Base-by-base conservation (phyloP, 805 yeast genomes). In the Pichia nanzhaoensis region DNA sequence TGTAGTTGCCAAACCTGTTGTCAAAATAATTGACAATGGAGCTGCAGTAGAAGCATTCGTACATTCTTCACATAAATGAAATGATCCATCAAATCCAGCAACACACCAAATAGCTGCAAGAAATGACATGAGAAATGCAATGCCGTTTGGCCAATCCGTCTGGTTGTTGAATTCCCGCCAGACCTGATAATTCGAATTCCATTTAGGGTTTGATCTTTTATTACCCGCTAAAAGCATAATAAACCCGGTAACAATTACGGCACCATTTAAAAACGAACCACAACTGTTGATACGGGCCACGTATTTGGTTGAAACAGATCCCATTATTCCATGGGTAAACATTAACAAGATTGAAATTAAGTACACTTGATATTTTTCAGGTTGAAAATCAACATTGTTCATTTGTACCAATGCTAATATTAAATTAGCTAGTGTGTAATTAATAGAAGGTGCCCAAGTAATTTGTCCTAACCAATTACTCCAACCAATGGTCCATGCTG, bases 11-110 rank as follows among this genome's bases (percentile, higher is more conserved):
- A 69, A 61, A 13, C 70, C 55, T 18, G 79, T 66, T 17, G 82
- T 77, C 59, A 78, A 59, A 18, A 78, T 74, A 51, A 80, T 79
- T 34, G 84, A 84, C 40, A 70, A 67, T n/a, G 87, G 85, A n/a
- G 82, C 77, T 4, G 83, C 84, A 16, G 67, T 64, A 24, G 74
- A 63, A 13, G 85, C 84, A 58, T 80, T 79, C 42, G 78, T 63
- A 51, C 82, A 76, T 55, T 82, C 88, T 61, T 82, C 89, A 17
- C 83, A 69, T 49, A 82, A 65, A 55, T 82, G 87, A 67, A 80
- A 81, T 0, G 87, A 82, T 14, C 84, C 77, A 57, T 82, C 87
- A 57, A 78, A 82, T n/a, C 86, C 87, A 39, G 82, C 73, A 84
- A 81, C 79, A 37, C 82, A 75, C 82, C 82, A 77, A 47, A 77